These are phyloP conservation scores for Pelargonium citronellum DNA, from an alignment of 441 rosid genomes.

Conservation along the genomic window DNA sequence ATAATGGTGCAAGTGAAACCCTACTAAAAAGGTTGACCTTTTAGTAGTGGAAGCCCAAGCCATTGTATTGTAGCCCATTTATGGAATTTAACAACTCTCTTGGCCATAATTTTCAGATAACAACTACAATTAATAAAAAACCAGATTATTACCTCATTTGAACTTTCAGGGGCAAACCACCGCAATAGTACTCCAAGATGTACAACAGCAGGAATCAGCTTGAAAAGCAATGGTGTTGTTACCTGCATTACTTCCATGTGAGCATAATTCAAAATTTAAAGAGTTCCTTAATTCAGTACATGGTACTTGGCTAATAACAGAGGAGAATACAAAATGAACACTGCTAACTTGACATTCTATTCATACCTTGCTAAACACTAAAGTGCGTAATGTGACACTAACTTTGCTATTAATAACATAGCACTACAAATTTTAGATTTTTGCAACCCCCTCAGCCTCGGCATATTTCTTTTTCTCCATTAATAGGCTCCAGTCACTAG, in stretches of 20 bases:
- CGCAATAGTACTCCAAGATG: constrained; percentile 79
- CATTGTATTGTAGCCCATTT: too few relatives aligned
- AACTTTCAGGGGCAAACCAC: constrained; percentile 79
- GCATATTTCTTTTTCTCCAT: background rate
- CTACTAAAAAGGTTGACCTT: too few relatives aligned
- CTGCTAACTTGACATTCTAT: background rate
- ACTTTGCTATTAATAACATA: background rate
- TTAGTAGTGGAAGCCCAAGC: too few relatives aligned
- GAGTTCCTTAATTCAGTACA: background rate
- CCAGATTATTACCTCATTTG: constrained; percentile 54
- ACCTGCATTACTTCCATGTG: constrained; percentile 41
- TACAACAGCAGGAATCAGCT: constrained; percentile 84
- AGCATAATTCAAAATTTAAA: constrained; percentile 7
- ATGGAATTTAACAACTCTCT: background rate
- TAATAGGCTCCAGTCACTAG: background rate
- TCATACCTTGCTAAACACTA: background rate
- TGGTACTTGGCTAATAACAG: background rate
- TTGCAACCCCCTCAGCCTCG: background rate
- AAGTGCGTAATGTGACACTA: background rate
- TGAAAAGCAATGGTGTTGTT: constrained; percentile 91
- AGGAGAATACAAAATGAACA: background rate
- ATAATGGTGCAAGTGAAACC: too few relatives aligned
- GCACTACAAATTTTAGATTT: background rate
- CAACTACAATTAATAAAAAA: background rate
- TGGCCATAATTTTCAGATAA: background rate